Base-by-base conservation (phyloP, 331 rosid genomes). In the Malus hybrid region DNA sequence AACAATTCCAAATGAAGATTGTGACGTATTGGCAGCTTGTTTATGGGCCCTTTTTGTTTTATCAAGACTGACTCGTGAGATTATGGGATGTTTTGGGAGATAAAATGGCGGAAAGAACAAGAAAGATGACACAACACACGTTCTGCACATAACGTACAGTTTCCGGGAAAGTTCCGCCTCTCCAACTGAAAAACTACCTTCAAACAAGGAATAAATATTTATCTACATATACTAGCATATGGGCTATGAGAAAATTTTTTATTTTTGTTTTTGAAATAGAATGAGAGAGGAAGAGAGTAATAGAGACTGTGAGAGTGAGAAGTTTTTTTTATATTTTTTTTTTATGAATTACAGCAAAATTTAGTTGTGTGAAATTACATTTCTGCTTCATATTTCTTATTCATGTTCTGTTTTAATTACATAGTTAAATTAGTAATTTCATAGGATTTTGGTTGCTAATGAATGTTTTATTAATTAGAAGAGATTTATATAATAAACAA, bases 101-200 rank as follows among this genome's bases (percentile, higher is more conserved):
- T 8, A 2, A 54, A 75, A 27, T 56, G 71, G 42, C 74, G 85
- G 67, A 71, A 31, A 75, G 64, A 61, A 64, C 71, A 11, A 75
- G 78, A 73, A 64, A 73, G 68, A 28, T 60, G 59, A 18, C 59
- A 19, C 57, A 46, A 34, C 52, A 22, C 57, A 79, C 55, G 71
- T 50, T 56, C 69, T 73, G 61, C 46, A 31, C 36, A 11, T 59
- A 39, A 22, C 46, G 15, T 24, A 39, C 8, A 20, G 16, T 61
- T 80, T 67, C 78, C 55, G 31, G 60, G 88, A 78, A 84, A 57
- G 79, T 78, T 75, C 71, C 72, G 5, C 54, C 46, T 68, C 70
- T 68, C 70, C 80, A 32, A 44, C 34, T 64, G 18, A 24, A 42
- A 39, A 72, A 68, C 61, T 13, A 57, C 22, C 18, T 44, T 55